phyloP scores from a whole-genome alignment of 495 filamentous ascomycete species.

The Aspergillus nidulans region DNA sequence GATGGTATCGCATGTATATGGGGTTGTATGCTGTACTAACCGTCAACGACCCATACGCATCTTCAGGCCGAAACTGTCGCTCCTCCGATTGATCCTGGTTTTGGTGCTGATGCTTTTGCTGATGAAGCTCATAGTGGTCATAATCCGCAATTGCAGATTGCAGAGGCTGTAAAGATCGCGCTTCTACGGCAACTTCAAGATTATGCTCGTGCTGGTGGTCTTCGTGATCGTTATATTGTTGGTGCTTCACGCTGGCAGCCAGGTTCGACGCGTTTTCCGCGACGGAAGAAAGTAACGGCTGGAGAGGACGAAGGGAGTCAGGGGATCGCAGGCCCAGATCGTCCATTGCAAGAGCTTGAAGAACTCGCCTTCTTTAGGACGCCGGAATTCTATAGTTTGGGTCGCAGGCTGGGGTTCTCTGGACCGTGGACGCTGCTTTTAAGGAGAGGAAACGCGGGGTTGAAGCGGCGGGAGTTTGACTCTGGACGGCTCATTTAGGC shows the following conservation, averaged over 20 bases:
- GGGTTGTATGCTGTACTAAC: neutral
- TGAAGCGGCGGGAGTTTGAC: slow-evolving; percentile 18
- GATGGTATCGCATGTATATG: no score
- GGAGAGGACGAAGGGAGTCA: slow-evolving; percentile 15
- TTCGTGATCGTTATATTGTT: slow-evolving; percentile 9
- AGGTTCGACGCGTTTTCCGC: slow-evolving; percentile 22
- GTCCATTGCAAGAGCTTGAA: slow-evolving; percentile 3
- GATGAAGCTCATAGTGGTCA: slow-evolving; percentile 17
- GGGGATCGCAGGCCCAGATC: slow-evolving; percentile 14
- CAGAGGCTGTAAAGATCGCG: slow-evolving; percentile 23
- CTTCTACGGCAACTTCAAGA: slow-evolving; percentile 10
- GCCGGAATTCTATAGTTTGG: neutral
- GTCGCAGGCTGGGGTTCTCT: neutral
- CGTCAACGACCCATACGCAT: slow-evolving; percentile 2
- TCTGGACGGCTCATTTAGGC: neutral
- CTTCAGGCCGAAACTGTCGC: slow-evolving; percentile 4
- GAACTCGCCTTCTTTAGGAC: neutral
- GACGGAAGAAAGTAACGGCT: slow-evolving; percentile 20
- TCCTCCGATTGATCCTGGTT: slow-evolving; percentile 4
- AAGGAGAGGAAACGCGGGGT: slow-evolving; percentile 15
- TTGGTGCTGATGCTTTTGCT: slow-evolving; percentile 1
- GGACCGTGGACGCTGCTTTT: slow-evolving; percentile 23
- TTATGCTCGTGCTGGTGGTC: slow-evolving; percentile 9
- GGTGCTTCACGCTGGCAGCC: slow-evolving; percentile 13
- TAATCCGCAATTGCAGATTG: slow-evolving; percentile 22